phyloP scores from a whole-genome alignment of 352 stramenopile genomes.

The Pythium pyrilobum region DNA sequence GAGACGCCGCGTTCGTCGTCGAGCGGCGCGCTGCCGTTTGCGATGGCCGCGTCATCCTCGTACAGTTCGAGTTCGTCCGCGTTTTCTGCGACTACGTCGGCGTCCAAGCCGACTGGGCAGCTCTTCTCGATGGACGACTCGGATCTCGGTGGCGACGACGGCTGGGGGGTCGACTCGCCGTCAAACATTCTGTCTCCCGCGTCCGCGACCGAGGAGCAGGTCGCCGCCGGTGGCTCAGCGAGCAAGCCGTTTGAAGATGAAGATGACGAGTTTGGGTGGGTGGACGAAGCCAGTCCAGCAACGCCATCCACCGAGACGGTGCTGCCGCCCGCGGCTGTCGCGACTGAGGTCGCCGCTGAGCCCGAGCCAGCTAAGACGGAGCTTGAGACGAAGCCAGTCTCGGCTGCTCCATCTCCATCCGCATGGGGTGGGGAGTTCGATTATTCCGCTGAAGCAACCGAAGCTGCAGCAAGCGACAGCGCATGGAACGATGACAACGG shows the following conservation, averaged over 20 bases:
- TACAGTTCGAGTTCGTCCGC: not conserved
- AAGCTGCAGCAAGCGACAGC: constrained; percentile 9
- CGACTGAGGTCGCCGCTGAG: too few species aligned
- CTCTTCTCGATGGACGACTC: constrained; percentile 79
- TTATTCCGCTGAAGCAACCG: constrained; percentile 11
- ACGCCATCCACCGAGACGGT: too few species aligned
- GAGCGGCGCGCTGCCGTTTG: not conserved
- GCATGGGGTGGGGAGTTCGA: constrained; percentile 14
- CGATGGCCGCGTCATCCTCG: not conserved
- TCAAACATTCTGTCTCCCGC: constrained; percentile 46
- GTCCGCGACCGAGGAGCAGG: constrained; percentile 1
- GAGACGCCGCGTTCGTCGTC: constrained; percentile 2
- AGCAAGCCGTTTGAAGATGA: constrained; percentile 17
- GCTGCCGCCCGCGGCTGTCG: too few species aligned
- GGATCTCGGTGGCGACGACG: constrained; percentile 54
- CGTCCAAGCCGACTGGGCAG: constrained; percentile 18
- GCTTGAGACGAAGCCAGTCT: not conserved
- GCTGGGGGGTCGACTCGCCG: constrained; percentile 65
- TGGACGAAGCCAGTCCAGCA: not conserved
- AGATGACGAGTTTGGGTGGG: constrained; percentile 19
- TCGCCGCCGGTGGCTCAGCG: not conserved
- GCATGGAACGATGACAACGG: constrained; percentile 16
- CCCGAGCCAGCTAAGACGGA: not conserved
- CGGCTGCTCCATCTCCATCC: not conserved
- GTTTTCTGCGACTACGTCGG: not conserved